These are phyloP conservation scores for Trichoderma virens DNA, from an alignment of 495 filamentous ascomycete species.

Conservation along the genomic window DNA sequence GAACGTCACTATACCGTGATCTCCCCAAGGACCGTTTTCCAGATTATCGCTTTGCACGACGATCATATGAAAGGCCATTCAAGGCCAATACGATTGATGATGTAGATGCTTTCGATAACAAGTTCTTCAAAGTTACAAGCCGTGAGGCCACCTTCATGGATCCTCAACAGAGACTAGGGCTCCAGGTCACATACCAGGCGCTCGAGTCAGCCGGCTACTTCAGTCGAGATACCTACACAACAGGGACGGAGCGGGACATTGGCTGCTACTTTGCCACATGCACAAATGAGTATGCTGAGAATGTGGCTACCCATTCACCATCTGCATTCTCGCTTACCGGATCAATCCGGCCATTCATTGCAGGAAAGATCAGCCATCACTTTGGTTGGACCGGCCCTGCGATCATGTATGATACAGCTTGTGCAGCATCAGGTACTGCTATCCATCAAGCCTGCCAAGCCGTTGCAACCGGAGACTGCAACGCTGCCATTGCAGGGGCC, in stretches of 20 bases:
- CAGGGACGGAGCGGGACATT: constrained; percentile 7
- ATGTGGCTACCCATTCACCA: constrained; percentile 21
- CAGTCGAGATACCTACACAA: not conserved
- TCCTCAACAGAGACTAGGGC: constrained; percentile 28
- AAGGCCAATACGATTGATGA: too few species aligned
- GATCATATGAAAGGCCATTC: too few species aligned
- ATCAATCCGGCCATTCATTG: constrained; percentile 22
- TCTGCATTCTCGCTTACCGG: constrained; percentile 23
- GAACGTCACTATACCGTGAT: too few species aligned
- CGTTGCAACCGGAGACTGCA: constrained; percentile 33
- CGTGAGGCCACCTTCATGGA: constrained; percentile 27
- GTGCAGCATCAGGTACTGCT: constrained; percentile 43
- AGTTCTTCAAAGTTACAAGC: constrained; percentile 39
- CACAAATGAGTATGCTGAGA: constrained; percentile 24
- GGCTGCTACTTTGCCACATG: constrained; percentile 28
- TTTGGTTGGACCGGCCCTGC: constrained; percentile 47
- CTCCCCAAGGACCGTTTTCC: too few species aligned
- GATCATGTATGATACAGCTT: constrained; percentile 50
- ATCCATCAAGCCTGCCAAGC: constrained; percentile 36
- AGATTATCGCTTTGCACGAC: too few species aligned
- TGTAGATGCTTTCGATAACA: constrained; percentile 42
- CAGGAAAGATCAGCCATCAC: constrained; percentile 32
- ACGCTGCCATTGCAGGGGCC: constrained; percentile 34
- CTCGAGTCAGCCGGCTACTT: constrained; percentile 27
- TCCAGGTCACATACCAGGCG: constrained; percentile 28